Base-by-base conservation (phyloP, 495 filamentous ascomycete genomes). In the Xylaria telfairii region DNA sequence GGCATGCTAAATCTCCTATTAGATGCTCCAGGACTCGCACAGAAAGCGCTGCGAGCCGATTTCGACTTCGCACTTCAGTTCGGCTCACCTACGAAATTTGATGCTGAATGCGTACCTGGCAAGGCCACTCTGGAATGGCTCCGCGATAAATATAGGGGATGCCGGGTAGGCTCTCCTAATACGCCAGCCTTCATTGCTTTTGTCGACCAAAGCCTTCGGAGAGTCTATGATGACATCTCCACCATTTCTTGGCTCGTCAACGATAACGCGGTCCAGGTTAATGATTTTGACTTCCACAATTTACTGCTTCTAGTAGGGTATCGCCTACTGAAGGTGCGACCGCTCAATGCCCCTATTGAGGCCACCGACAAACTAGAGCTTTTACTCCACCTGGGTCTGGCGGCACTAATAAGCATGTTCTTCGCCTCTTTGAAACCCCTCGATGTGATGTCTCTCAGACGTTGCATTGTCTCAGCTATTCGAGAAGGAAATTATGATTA, bases 361-460 rank as follows among this genome's bases (percentile, higher is more conserved):
- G 47, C 47, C 60, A 41, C 5, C 12, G 9, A 51, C 26, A 49
- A 51, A 30, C 26, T 51, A 19, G 62, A 49, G 10, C 17, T 65
- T 24, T 37, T 51, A 24, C 46, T 73, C 46, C 72, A 71, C 34
- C 62, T 73, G 15, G 72, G 68, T 24, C 60, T 71, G 1, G 28
- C 53, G 17, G 72, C 68, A 30, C 70, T 73, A 21, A 53, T 73
- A n/a, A 68, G 47, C 7, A 71, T 54, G 41, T 71, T 73, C 62
- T 62, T 73, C 62, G 15, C 51, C 26, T 15, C 41, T 73, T 34
- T 65, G 19, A 59, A 61, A 39, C 54, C 61, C 53, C 39, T 59
- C 42, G 41, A 73, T 44, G 30, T 73, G 17, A 34, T 39, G n/a
- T 37, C 67, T 17, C 72, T 73, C 42, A 17, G 19, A 34, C 21